Conservation (phyloP, 306 rosid genomes). For the Urtica urens region DNA sequence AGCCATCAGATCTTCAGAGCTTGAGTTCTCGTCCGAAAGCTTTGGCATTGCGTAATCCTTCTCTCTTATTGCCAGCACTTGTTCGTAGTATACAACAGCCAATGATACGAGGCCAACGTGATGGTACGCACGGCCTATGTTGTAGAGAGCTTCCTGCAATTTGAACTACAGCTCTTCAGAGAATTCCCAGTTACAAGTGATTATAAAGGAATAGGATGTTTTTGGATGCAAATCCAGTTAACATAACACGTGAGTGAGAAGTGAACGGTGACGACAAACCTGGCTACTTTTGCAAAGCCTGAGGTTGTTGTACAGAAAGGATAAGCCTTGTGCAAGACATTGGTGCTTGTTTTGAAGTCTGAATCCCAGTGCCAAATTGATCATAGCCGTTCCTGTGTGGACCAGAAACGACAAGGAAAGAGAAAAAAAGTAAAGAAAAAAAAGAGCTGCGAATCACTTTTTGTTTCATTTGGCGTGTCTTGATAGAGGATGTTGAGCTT, state of each 20-base stretch:
- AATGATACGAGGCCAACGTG: conserved; percentile 72
- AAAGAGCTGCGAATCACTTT: no score
- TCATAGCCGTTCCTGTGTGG: conserved; percentile 59
- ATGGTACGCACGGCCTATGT: conserved; percentile 73
- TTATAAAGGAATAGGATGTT: no score
- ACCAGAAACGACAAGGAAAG: no score
- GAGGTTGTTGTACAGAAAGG: conserved; percentile 71
- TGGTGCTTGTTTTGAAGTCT: conserved; percentile 90
- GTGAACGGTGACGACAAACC: conserved; percentile 31
- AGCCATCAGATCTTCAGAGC: conserved; percentile 25
- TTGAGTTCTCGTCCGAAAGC: conserved; percentile 45
- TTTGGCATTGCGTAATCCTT: conserved; percentile 60
- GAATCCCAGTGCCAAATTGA: conserved; percentile 73
- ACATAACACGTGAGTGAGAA: not conserved
- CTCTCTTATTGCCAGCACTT: conserved; percentile 50
- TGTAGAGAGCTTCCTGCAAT: conserved; percentile 62
- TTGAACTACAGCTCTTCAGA: no score
- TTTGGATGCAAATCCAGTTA: not conserved
- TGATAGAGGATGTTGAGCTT: no score
- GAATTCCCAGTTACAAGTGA: no score
- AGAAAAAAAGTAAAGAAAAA: no score
- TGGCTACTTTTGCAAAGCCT: conserved; percentile 60
- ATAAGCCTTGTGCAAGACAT: conserved; percentile 74
- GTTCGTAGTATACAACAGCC: conserved; percentile 56
- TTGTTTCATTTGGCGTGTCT: no score